A percentile compares a stretch with the other conserved stretches of the same genome.
These are phyloP conservation scores for Phytophthora citricola DNA, from an alignment of 352 stramenopile genomes.

Conservation along the genomic window DNA sequence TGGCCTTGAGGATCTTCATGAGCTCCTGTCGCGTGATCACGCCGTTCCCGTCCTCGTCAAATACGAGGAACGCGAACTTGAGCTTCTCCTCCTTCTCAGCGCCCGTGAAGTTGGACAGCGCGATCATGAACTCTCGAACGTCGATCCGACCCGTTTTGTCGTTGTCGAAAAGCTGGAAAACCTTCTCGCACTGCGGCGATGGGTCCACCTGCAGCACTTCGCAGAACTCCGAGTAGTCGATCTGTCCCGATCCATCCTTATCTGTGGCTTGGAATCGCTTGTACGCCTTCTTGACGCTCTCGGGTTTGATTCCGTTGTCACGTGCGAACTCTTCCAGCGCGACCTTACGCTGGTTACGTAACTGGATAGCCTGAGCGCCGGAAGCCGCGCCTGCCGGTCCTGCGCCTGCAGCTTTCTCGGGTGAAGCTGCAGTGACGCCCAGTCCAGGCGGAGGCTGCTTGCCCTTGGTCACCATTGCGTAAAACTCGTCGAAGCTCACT, in stretches of 20 bases:
- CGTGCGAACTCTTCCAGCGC: slow-evolving; percentile 94
- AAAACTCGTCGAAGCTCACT: slow-evolving; percentile 96
- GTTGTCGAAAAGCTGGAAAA: slow-evolving; percentile 96
- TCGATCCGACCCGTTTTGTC: slow-evolving; percentile 93
- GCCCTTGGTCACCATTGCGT: slow-evolving; percentile 95
- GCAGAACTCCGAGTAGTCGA: slow-evolving; percentile 98
- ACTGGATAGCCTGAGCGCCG: slow-evolving; percentile 85
- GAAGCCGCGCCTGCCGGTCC: slow-evolving; percentile 37
- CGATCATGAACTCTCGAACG: slow-evolving; percentile 95
- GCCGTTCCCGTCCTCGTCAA: slow-evolving; percentile 95
- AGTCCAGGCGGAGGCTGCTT: slow-evolving; percentile 91
- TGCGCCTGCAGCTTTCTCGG: slow-evolving; percentile 39
- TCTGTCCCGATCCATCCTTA: slow-evolving; percentile 94
- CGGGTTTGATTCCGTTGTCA: slow-evolving; percentile 96
- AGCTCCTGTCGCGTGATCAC: slow-evolving; percentile 95
- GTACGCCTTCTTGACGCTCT: slow-evolving; percentile 97
- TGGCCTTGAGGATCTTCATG: slow-evolving; percentile 95
- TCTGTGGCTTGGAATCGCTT: slow-evolving; percentile 96
- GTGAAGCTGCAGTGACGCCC: slow-evolving; percentile 41
- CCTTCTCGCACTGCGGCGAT: slow-evolving; percentile 90
- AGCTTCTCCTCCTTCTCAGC: slow-evolving; percentile 96
- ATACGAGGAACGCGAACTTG: slow-evolving; percentile 97
- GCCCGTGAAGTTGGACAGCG: slow-evolving; percentile 94
- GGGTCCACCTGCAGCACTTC: slow-evolving; percentile 95
- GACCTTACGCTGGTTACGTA: slow-evolving; percentile 92